Evolutionary conservation across 441 rosid species (phyloP).

Genomic region (Populus hybrid): DNA sequence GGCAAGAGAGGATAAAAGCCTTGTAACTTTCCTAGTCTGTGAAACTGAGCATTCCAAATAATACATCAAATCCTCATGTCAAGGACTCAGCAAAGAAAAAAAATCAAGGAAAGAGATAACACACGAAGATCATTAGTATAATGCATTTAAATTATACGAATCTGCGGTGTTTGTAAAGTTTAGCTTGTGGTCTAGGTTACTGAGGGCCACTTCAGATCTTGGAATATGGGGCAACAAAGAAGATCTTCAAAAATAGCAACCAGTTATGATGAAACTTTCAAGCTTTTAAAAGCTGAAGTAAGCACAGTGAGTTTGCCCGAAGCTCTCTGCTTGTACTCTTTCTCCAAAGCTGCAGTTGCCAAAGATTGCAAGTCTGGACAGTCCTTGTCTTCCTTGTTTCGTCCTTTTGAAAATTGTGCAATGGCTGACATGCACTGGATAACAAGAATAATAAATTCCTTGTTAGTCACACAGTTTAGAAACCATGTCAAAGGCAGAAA

Average conservation of each 20-base stretch:
- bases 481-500: neutral
- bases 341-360: conserved; percentile 74
- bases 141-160: neutral
- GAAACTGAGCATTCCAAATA: neutral
- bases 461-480: conserved; percentile 9
- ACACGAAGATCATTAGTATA: neutral
- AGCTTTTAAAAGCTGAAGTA: conserved; percentile 59
- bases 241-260: neutral
- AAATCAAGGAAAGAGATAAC: neutral
- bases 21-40: neutral
- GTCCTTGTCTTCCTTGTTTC: conserved; percentile 88
- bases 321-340: conserved; percentile 81
- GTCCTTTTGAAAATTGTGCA: conserved; percentile 69
- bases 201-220: neutral
- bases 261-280: conserved; percentile 49
- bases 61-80: neutral
- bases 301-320: conserved; percentile 64
- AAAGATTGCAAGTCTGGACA: conserved; percentile 72
- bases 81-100: neutral
- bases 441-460: neutral
- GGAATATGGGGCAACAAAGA: neutral
- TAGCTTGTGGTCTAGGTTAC: neutral
- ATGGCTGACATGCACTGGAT: conserved; percentile 80
- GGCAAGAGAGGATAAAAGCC: neutral
- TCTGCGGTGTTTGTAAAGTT: neutral